Evolutionary conservation across 2,329 filamentous ascomycete species (phyloP).

Genomic region (Trichoderma simmonsii): DNA sequence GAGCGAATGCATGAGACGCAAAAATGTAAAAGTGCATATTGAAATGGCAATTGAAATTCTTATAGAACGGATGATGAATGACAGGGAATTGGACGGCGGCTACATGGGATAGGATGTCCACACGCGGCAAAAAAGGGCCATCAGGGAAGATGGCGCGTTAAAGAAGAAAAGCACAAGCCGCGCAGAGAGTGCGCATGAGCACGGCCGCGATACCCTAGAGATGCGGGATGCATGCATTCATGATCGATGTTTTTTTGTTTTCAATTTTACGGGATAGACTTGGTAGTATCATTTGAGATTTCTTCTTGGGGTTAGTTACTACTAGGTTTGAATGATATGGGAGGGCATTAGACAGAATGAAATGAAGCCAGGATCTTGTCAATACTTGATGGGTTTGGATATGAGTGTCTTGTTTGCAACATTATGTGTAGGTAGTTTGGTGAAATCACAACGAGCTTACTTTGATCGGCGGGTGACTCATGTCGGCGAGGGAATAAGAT

Average conservation of each 20-base stretch:
- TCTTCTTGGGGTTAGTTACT: conserved; percentile 15
- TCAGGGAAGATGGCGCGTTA: conserved; percentile 18
- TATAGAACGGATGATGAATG: conserved; percentile 24
- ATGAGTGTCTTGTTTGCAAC: neutral
- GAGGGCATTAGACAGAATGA: conserved; percentile 3
- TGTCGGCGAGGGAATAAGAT: neutral
- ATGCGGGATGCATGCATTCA: conserved; percentile 28
- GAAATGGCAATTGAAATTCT: conserved; percentile 20
- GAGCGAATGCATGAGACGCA: neutral
- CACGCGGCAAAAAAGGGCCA: conserved; percentile 20
- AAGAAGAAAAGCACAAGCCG: neutral
- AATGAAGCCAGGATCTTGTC: conserved; percentile 20
- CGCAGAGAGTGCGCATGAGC: conserved; percentile 27
- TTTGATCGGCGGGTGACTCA: neutral
- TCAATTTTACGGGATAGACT: conserved; percentile 33
- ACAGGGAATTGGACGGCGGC: conserved; percentile 20
- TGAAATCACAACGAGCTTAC: neutral
- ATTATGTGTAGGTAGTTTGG: neutral
- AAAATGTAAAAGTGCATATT: conserved; percentile 14
- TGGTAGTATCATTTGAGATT: conserved; percentile 28
- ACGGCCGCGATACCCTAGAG: conserved; percentile 32
- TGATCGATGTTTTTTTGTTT: conserved; percentile 22
- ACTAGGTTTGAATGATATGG: conserved; percentile 4
- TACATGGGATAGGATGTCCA: conserved; percentile 20
- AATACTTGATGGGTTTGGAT: neutral